phyloP scores from a whole-genome alignment of 148 eudicot species.

The Persicaria maculosa region DNA sequence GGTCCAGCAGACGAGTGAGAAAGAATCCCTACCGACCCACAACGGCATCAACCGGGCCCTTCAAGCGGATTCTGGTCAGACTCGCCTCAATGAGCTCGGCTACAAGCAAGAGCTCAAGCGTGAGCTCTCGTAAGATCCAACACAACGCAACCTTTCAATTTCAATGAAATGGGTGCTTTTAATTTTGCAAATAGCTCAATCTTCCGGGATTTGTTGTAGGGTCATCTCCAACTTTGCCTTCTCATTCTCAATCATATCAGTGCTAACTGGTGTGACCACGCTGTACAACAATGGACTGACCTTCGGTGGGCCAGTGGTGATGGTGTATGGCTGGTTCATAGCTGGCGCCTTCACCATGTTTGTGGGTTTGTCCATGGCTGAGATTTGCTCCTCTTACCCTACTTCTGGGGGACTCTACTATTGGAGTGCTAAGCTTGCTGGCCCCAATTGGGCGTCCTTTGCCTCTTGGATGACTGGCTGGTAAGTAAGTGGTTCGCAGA shows the following conservation, averaged over 20 bases:
- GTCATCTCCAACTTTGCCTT: conserved; percentile 74
- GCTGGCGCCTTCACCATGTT: conserved; percentile 74
- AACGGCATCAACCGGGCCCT: conserved; percentile 1
- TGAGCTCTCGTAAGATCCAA: conserved; percentile 58
- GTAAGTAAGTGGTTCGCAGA: conserved; percentile 38
- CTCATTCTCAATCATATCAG: conserved; percentile 82
- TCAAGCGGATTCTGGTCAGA: conserved; percentile 39
- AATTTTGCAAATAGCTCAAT: neutral
- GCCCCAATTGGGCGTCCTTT: conserved; percentile 80
- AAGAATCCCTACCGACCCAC: conserved; percentile 1
- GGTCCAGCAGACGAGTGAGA: neutral
- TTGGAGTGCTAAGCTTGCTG: conserved; percentile 97
- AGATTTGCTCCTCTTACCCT: conserved; percentile 84
- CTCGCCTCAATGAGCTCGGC: conserved; percentile 61
- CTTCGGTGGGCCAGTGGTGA: conserved; percentile 65
- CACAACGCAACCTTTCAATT: neutral
- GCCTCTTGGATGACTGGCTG: conserved; percentile 95
- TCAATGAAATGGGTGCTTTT: neutral
- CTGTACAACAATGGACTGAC: conserved; percentile 57
- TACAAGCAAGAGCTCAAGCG: conserved; percentile 94
- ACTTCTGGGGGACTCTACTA: conserved; percentile 92
- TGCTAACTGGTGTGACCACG: conserved; percentile 77
- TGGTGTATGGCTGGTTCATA: conserved; percentile 76
- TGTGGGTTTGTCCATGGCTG: conserved; percentile 88
- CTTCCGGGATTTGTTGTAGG: conserved; percentile 21